phyloP scores from a whole-genome alignment of 257 asterid genomes.

The Solanum stenotomum region DNA sequence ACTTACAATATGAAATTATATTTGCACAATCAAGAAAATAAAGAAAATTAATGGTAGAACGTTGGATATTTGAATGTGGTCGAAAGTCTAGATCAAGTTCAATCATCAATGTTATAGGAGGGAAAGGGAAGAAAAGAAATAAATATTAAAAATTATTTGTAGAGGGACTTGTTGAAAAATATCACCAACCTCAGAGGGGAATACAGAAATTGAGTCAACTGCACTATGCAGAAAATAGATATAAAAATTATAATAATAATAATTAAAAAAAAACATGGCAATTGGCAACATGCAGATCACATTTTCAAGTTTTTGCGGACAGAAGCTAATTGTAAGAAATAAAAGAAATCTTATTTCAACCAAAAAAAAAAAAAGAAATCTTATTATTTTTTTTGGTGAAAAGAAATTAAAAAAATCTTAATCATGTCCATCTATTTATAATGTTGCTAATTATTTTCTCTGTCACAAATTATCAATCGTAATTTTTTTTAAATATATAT shows the following conservation, averaged over 20 bases:
- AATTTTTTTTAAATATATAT: too few relatives aligned
- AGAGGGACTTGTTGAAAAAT: background rate
- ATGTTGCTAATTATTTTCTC: background rate
- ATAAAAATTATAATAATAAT: too few relatives aligned
- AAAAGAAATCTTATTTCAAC: background rate
- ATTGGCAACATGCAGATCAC: background rate
- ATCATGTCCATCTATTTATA: background rate
- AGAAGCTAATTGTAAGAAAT: background rate
- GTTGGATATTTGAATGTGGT: background rate
- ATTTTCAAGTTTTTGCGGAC: background rate
- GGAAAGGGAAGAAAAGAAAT: background rate
- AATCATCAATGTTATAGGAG: background rate
- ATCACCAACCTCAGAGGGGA: too few relatives aligned
- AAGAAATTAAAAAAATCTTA: background rate
- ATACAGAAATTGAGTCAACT: too few relatives aligned
- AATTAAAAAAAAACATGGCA: background rate
- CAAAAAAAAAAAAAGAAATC: too few relatives aligned
- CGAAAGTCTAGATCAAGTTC: background rate
- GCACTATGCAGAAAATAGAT: too few relatives aligned
- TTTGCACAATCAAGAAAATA: background rate
- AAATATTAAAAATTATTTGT: too few relatives aligned
- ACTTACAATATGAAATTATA: background rate
- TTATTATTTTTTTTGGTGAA: too few relatives aligned
- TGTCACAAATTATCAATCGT: too few relatives aligned
- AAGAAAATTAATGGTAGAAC: background rate